Evolutionary conservation across 768 basidiomycete species (phyloP), one percentile per base, ranked within the genome.

Genomic region (Suillus subaureus): DNA sequence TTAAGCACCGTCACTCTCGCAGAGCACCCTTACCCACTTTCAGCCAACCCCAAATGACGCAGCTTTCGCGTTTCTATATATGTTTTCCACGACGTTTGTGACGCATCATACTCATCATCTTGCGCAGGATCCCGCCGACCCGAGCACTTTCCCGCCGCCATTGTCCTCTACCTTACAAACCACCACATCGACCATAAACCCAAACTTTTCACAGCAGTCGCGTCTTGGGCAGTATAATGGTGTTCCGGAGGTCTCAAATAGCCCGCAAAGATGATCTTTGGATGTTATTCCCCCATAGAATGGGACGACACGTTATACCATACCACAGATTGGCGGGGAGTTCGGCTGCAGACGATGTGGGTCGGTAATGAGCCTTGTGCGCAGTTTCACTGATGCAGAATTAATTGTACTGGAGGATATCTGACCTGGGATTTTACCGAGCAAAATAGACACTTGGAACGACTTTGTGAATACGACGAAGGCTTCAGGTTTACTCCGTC

Each of bases 111-210:
- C 23, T 16, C 61, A 45, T 69, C 23, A 23, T 2, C 13, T 56
- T 21, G 64, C 35, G 26, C 49, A 79, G 78, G 71, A 79, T 45
- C 78, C 78, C 4, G 73, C 77, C 39, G 78, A 79, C 51, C 78
- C 78, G 12, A 74, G 71, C 26, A 79, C 78, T 45, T 79, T 79
- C 71, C 79, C 79, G 23, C 69, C 74, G 3, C 65, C 68, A 37
- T 64, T 68, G 8, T 15, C 23, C 13, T 49, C 67, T 13, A 69
- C 69, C 58, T 37, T 64, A 12, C 52, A 49, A 18, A 67, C 60
- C 15, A 56, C 11, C 37, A 1, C 49, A 26, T 63, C 69, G 6
- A 63, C 64, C 3, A 56, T 35, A 4, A 66, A 64, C 7, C 58
- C 45, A 9, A 23, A 15, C 11, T 64, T 37, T 52, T 61, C 70